Evolutionary conservation across 1,284 basidiomycete species (phyloP).

Genomic region (Tetrapyrgos nigripes): DNA sequence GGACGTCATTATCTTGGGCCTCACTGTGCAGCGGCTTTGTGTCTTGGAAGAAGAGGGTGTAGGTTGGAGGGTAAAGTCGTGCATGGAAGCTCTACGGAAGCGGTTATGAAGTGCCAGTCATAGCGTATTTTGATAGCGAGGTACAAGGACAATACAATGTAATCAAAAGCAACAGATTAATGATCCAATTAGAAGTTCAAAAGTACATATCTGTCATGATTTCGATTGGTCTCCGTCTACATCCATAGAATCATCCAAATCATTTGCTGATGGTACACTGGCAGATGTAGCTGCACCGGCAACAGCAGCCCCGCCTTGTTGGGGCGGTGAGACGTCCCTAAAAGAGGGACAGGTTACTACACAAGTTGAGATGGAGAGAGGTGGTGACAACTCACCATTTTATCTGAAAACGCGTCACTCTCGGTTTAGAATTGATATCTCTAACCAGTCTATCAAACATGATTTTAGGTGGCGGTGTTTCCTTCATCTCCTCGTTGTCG

Average conservation of each 20-base stretch:
- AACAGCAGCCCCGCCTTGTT: conserved; percentile 51
- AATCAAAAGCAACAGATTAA: no score
- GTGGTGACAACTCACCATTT: conserved; percentile 69
- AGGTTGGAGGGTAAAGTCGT: no score
- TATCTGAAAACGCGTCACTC: conserved; percentile 92
- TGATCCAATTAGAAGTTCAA: no score
- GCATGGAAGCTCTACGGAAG: no score
- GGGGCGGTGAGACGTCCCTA: conserved; percentile 75
- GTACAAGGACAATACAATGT: no score
- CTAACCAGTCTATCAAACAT: conserved; percentile 83
- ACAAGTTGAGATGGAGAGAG: neutral
- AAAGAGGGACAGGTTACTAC: conserved; percentile 9
- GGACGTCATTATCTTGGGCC: no score
- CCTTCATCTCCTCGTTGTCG: conserved; percentile 90
- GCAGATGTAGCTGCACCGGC: conserved; percentile 78
- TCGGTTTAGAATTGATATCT: conserved; percentile 91
- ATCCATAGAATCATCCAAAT: conserved; percentile 52
- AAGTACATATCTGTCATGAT: no score
- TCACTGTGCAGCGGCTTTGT: no score
- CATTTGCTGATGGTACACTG: conserved; percentile 80
- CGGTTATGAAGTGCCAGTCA: no score
- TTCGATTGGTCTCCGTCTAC: no score
- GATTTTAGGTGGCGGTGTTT: conserved; percentile 72
- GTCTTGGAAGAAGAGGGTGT: no score
- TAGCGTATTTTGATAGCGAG: no score